Conservation (phyloP, 352 stramenopile genomes). For the Phytophthora meadii region DNA sequence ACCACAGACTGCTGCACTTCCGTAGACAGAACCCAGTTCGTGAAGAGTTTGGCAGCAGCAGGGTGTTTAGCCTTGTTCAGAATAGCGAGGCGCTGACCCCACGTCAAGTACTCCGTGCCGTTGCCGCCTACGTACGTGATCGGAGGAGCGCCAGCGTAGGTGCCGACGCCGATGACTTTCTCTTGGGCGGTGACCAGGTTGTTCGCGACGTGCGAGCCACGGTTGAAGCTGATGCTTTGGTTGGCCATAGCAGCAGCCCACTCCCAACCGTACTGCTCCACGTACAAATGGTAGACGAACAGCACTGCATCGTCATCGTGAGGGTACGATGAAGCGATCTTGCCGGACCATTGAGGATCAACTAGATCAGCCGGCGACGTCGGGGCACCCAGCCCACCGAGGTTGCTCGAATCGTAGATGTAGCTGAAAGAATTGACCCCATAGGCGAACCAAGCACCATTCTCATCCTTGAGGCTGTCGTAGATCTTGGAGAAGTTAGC, state of each 20-base stretch:
- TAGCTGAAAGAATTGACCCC: conserved; percentile 42
- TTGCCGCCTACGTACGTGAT: conserved; percentile 14
- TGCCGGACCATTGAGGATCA: conserved; percentile 37
- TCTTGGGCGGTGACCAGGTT: conserved; percentile 27
- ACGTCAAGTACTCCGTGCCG: conserved; percentile 38
- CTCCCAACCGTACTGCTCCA: conserved; percentile 31
- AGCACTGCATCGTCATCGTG: conserved; percentile 59
- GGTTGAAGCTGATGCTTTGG: conserved; percentile 45
- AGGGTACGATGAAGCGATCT: conserved; percentile 65
- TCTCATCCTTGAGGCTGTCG: conserved; percentile 33
- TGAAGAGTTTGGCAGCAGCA: conserved; percentile 57
- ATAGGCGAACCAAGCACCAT: conserved; percentile 48
- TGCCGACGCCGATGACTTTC: conserved; percentile 39
- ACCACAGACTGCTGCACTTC: conserved; percentile 33
- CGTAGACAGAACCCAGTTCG: conserved; percentile 59
- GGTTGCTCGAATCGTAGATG: conserved; percentile 36
- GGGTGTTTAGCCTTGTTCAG: conserved; percentile 55
- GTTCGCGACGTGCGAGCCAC: conserved; percentile 25
- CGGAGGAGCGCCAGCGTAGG: conserved; percentile 6
- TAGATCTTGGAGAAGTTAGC: conserved; percentile 58
- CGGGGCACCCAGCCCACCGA: conserved; percentile 22
- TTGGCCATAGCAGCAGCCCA: conserved; percentile 42
- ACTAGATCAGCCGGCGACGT: conserved; percentile 37
- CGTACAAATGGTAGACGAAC: conserved; percentile 39
- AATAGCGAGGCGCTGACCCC: conserved; percentile 59